Percentiles rank a stretch among this genome's conserved stretches.
phyloP scores from a whole-genome alignment of 257 asterid species.

The Galeopsis tetrahit region DNA sequence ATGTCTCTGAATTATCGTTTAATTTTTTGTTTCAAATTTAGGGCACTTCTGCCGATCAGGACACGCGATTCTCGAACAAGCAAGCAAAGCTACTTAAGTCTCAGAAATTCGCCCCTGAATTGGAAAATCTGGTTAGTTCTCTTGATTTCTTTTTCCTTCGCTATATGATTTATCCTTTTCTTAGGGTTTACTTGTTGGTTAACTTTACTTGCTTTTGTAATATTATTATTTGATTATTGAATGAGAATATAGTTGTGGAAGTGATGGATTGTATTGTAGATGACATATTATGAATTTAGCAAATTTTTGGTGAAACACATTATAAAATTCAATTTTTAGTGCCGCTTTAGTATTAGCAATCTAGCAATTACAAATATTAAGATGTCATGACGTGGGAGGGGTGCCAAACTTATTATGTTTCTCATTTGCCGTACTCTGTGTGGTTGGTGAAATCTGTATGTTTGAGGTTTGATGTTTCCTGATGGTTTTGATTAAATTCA shows the following conservation, averaged over 20 bases:
- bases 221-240: not conserved
- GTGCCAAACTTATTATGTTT: constrained; percentile 20
- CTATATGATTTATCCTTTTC: constrained; percentile 3
- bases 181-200: not conserved
- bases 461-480: constrained; percentile 26
- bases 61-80: constrained; percentile 98
- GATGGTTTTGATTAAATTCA: constrained; percentile 11
- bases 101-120: constrained; percentile 94
- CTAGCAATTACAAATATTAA: not conserved
- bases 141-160: not conserved
- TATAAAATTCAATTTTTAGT: not conserved
- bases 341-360: not conserved
- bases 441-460: not conserved
- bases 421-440: not conserved
- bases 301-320: not conserved
- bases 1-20: constrained; percentile 11
- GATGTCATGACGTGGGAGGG: constrained; percentile 18
- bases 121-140: constrained; percentile 78
- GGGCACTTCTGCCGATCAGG: constrained; percentile 99
- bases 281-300: constrained; percentile 2
- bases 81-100: constrained; percentile 94
- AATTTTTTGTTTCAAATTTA: constrained; percentile 28
- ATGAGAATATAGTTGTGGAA: constrained; percentile 25
- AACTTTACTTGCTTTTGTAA: not conserved
- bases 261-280: constrained; percentile 28